Evolutionary conservation across 2,329 filamentous ascomycete genomes (phyloP), one percentile per base, ranked within the genome.

Genomic region (Ophiostoma sp.): DNA sequence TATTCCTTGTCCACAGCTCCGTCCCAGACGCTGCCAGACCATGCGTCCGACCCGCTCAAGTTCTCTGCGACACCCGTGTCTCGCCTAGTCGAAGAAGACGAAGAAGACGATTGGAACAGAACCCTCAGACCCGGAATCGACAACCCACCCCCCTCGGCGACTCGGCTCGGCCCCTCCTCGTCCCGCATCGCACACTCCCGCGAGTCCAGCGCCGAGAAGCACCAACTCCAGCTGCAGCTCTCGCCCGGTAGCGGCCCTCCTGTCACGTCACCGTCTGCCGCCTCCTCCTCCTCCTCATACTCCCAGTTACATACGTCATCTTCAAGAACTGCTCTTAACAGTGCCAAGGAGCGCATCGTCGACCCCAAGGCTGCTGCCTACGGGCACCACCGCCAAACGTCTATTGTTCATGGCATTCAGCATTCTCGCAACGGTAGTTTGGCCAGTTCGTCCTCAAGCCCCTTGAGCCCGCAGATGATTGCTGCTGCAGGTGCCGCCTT

Each of bases 381-480:
- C 83, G 92, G 92, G 72, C 94, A 99, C 79, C 93, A 98, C 80
- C 90, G 95, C 70, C 93, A 99, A 81, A 96, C 94, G 0, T 98
- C 94, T 67, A 97, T 98, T 75, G 94, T 98, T 71, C 92, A 98
- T 87, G 94, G 95, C 76, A 89, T 96, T 75, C 94, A 97, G 79
- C 95, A 99, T 86, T 87, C 87, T 76, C 85, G 94, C 80, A 96
- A 96, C 85, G 91, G 93, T 75, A 97, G 94, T 81, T 88, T 90
- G 76, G 88, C 89, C 74, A 93, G 92, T 78, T 88, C 91, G 70
- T 87, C 90, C 48, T 90, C 90, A 36, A 96, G 91, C 79, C 94
- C 94, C 71, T 83, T 97, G 76, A 96, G 92, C 79, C 92, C 93
- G 69, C 91, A 96, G 79, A 89, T 93, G 79, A 93, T 94, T 76